Conservation (phyloP, 2,329 filamentous ascomycete genomes). For the Fusarium decemcellulare region DNA sequence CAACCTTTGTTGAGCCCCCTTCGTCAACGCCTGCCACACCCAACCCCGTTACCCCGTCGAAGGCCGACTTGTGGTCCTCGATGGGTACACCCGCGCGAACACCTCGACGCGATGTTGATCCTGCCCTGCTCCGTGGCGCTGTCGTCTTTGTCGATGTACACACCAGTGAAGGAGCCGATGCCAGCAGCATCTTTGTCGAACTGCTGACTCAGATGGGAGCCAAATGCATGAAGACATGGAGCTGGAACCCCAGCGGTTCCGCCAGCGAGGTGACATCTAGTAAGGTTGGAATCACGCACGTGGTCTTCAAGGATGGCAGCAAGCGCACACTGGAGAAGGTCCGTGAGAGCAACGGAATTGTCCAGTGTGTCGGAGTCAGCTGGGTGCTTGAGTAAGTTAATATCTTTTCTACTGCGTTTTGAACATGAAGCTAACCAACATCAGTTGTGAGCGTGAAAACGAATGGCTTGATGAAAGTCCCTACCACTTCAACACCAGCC, state of each 20-base stretch:
- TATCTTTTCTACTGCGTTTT: background rate
- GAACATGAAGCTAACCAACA: slow-evolving; percentile 45
- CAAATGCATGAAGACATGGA: slow-evolving; percentile 81
- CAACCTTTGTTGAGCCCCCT: slow-evolving; percentile 33
- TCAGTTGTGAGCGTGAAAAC: slow-evolving; percentile 81
- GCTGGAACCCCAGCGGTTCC: slow-evolving; percentile 72
- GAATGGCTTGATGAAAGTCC: slow-evolving; percentile 81
- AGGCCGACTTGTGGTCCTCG: slow-evolving; percentile 67
- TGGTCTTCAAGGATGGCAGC: slow-evolving; percentile 90
- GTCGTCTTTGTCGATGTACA: slow-evolving; percentile 89
- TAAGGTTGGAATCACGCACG: slow-evolving; percentile 86
- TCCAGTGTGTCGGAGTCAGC: slow-evolving; percentile 88
- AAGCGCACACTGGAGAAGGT: slow-evolving; percentile 87
- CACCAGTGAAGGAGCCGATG: slow-evolving; percentile 85
- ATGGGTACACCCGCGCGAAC: slow-evolving; percentile 70
- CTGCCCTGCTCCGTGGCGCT: slow-evolving; percentile 74
- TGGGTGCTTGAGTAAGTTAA: slow-evolving; percentile 88
- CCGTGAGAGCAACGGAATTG: slow-evolving; percentile 77
- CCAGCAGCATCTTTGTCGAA: slow-evolving; percentile 85
- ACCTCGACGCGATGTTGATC: slow-evolving; percentile 67
- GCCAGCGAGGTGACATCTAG: slow-evolving; percentile 54
- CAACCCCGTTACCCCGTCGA: slow-evolving; percentile 58
- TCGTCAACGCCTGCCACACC: slow-evolving; percentile 50
- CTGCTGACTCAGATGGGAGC: slow-evolving; percentile 87
- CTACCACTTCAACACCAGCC: slow-evolving; percentile 77